Base-by-base conservation (phyloP, 1,284 basidiomycete species). In the Pulveroboletus sp. region DNA sequence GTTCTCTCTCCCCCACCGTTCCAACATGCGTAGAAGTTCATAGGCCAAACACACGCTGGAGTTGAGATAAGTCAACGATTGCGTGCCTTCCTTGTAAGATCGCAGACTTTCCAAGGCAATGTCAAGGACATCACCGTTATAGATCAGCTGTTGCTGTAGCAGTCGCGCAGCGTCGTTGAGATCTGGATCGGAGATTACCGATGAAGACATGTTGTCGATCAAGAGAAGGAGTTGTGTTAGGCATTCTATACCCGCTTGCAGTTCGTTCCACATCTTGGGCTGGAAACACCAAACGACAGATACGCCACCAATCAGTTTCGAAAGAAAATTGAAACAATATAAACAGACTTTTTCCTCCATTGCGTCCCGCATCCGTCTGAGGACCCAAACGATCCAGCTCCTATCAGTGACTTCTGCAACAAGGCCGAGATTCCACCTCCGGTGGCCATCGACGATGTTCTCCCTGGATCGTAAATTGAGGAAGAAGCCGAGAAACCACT, bases 241-340 rank as follows among this genome's bases (percentile, higher is more conserved):
- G 73, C 93, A 96, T 66, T 96, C 91, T 63, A 96, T 85, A 43
- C 92, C 92, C n/a, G 93, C 92, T 72, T 97, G 92, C 31, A 98
- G 78, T 68, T 96, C 94, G n/a, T 85, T 91, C 93, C 92, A 96
- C 54, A 86, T 78, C 66, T 92, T 92, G 31, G 94, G 94, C 90
- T 94, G 64, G 42, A 53, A 49, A 53, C 25, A 49, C 29, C n/a
- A 49, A 28, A 54, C 10, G 53, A 40, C 26, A 48, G 29, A 53
- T 28, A 60, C 47, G 56, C 47, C 59, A 54, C 49, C 28, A 42
- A 57, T 59, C 49, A 61, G 58, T 57, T 57, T 43, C 25, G 20
- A n/a, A 49, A 45, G 54, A 46, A 43, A 53, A 55, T 38, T 11
- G 29, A 31, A 31, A 55, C n/a, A 52, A 47, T 47, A 36, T 12